phyloP scores from a whole-genome alignment of 1,284 basidiomycete genomes.

The Boletus calvinii region DNA sequence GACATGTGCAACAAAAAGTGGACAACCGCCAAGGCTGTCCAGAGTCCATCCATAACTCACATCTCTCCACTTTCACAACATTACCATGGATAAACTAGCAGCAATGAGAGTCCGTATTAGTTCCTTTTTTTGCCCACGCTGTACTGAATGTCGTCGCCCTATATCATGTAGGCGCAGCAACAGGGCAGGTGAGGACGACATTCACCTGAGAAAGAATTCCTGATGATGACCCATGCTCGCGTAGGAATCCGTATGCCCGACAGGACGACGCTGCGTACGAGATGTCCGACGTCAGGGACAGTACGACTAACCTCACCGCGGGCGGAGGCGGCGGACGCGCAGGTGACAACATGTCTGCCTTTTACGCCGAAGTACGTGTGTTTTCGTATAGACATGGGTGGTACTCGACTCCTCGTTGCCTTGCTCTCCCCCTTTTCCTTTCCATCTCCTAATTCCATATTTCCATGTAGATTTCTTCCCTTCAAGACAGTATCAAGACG shows the following conservation, averaged over 20 bases:
- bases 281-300: constrained; percentile 64
- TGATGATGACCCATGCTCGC: constrained; percentile 5
- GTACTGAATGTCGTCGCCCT: constrained; percentile 10
- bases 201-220: neutral
- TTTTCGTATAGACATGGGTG: neutral
- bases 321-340: constrained; percentile 34
- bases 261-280: constrained; percentile 68
- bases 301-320: constrained; percentile 48
- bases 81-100: constrained; percentile 75
- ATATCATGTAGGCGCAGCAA: constrained; percentile 59
- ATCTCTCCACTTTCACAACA: constrained; percentile 17
- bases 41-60: too few relatives aligned
- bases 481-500: constrained; percentile 68
- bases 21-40: neutral
- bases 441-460: neutral
- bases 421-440: neutral
- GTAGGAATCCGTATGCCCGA: constrained; percentile 65
- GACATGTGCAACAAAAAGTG: neutral
- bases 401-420: neutral
- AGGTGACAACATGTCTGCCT: constrained; percentile 62
- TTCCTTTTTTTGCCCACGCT: neutral
- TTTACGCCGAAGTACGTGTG: constrained; percentile 68
- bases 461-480: constrained; percentile 57
- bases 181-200: constrained; percentile 47
- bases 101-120: constrained; percentile 65